Percentiles rank a stretch among this genome's conserved stretches.
These are phyloP conservation scores for Penicillium samsonianum DNA, from an alignment of 495 filamentous ascomycete genomes.

Conservation along the genomic window DNA sequence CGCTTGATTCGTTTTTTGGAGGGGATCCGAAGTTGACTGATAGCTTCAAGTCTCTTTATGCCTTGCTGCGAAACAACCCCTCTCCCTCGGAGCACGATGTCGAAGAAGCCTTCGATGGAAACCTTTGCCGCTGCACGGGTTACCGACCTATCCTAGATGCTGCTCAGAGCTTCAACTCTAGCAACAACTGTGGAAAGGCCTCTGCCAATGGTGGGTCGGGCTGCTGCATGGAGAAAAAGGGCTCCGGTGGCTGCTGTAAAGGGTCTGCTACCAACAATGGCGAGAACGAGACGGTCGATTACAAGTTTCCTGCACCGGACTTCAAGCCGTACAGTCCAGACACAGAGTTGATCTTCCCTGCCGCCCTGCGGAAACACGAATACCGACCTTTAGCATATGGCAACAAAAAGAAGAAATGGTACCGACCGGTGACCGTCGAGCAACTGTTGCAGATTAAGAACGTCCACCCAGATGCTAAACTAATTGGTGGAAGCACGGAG, in stretches of 20 bases:
- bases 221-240: constrained; percentile 57
- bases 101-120: constrained; percentile 65
- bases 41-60: constrained; percentile 30
- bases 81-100: constrained; percentile 33
- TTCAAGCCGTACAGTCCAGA: constrained; percentile 93
- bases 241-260: constrained; percentile 44
- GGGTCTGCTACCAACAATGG: constrained; percentile 18
- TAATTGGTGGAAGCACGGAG: constrained; percentile 95
- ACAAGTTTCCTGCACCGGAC: constrained; percentile 46
- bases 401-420: constrained; percentile 94
- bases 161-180: constrained; percentile 60
- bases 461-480: constrained; percentile 80
- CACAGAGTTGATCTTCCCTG: constrained; percentile 93
- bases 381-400: constrained; percentile 84
- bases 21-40: constrained; percentile 2
- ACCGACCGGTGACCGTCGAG: constrained; percentile 79
- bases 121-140: constrained; percentile 93
- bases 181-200: constrained; percentile 44
- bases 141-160: constrained; percentile 94
- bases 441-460: constrained; percentile 91
- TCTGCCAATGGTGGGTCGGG: constrained; percentile 50
- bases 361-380: constrained; percentile 75
- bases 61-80: constrained; percentile 69
- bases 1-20: not conserved
- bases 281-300: constrained; percentile 24